Conservation (phyloP, 129 eudicot genomes). For the Rutidosis leptorrhynchoides region DNA sequence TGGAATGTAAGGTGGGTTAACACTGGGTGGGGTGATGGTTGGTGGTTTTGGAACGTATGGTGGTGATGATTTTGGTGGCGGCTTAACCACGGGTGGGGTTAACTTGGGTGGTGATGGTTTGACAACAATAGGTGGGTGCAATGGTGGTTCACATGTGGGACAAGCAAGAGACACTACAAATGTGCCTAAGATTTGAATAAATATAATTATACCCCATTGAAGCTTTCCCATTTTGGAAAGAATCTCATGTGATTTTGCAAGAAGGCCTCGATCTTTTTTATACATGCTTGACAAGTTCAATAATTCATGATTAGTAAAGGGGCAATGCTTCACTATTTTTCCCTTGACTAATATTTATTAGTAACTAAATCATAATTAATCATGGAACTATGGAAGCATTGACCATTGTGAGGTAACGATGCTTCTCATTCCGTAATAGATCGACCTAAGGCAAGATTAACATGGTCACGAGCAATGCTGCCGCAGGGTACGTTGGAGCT, state of each 20-base stretch:
- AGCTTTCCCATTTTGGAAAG: constrained; percentile 28
- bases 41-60: constrained; percentile 35
- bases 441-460: too few relatives aligned
- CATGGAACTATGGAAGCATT: too few relatives aligned
- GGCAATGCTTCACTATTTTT: not conserved
- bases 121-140: constrained; percentile 10
- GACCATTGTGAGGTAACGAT: too few relatives aligned
- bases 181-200: constrained; percentile 20
- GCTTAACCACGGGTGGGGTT: constrained; percentile 17
- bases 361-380: not conserved
- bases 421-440: too few relatives aligned
- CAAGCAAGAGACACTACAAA: constrained; percentile 22
- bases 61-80: constrained; percentile 32
- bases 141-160: constrained; percentile 35
- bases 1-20: constrained; percentile 10
- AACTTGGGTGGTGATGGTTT: constrained; percentile 24
- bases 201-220: constrained; percentile 12
- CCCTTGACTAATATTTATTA: not conserved
- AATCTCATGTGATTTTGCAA: constrained; percentile 3
- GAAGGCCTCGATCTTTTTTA: constrained; percentile 17
- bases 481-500: too few relatives aligned
- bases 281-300: constrained; percentile 21
- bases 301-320: not conserved
- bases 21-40: constrained; percentile 4
- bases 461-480: too few relatives aligned